Base-by-base conservation (phyloP, 805 yeast genomes). In the Candida corydali region DNA sequence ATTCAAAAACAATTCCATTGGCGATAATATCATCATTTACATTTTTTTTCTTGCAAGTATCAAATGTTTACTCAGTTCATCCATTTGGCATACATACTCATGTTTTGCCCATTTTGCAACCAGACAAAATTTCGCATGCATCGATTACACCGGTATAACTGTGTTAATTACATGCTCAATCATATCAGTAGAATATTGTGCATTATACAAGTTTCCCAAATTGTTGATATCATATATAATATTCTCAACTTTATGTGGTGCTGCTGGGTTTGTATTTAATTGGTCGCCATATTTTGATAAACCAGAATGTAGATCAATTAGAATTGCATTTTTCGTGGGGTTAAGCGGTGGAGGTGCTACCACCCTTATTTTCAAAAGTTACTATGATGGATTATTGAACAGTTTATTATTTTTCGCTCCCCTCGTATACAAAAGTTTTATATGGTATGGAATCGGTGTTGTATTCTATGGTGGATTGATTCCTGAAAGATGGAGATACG, bases 101-200 rank as follows among this genome's bases (percentile, higher is more conserved):
- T 80, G 87, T 43, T 84, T 87, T 45, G 77, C 91, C 12, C 72
- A 73, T 34, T 58, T 83, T 30, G 51, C 65, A 15, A 56, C 78
- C 44, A 74, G 96, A 55, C 71, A 80, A 45, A 75, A 78, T 36
- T 86, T 85, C 61, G 96, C 96, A 0, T 93, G 98, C 58, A 78
- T 89, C 29, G 98, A 91, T 63, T 91, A 91, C 59, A 82, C 95
- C 5, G 98, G 98, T 2, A 91, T 91, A 47, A 87, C 97, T 0
- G 73, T 88, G 10, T 65, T 93, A 45, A 89, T 91, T 49, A 83
- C 96, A 0, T 91, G 95, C 11, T 85, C 96, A 2, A 83, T 93
- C 31, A 65, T 93, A 30, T 78, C 95, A 3, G 82, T 91, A 0
- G 96, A 91, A 59, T 88, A 86, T 57, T 76, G 86, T 14, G 73